A percentile compares a stretch with the other conserved stretches of the same genome.
These are phyloP conservation scores for Gyromitra esculenta DNA, from an alignment of 2,329 filamentous ascomycete species.

Conservation along the genomic window DNA sequence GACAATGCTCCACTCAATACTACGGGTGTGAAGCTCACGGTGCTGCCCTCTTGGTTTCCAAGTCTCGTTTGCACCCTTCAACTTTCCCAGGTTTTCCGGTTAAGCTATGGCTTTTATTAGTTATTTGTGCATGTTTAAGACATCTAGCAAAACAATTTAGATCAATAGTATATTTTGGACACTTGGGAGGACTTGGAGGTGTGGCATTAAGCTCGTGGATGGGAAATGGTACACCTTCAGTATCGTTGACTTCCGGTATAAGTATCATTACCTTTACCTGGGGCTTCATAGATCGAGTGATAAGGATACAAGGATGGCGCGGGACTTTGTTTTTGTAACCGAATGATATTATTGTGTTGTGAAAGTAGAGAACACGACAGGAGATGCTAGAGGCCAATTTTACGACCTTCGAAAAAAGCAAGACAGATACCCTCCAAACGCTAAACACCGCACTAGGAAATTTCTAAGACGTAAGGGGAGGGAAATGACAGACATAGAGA, in stretches of 20 bases:
- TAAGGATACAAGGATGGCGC: not conserved
- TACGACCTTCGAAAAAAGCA: not conserved
- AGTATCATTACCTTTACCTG: not conserved
- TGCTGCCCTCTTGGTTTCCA: too few species aligned
- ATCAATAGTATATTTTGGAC: too few species aligned
- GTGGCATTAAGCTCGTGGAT: too few species aligned
- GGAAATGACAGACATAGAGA: not conserved
- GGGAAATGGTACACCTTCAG: too few species aligned
- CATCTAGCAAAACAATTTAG: too few species aligned
- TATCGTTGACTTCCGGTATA: not conserved
- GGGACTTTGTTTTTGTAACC: not conserved
- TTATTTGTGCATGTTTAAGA: too few species aligned
- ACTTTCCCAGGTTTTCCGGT: too few species aligned
- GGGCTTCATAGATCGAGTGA: not conserved
- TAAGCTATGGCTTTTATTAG: too few species aligned
- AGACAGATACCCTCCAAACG: slow-evolving; percentile 9
- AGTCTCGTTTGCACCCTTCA: too few species aligned
- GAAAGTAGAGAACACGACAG: not conserved
- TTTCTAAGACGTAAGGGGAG: not conserved
- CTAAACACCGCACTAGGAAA: slow-evolving; percentile 11
- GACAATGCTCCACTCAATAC: too few species aligned
- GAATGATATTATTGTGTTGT: not conserved
- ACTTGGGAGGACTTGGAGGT: too few species aligned
- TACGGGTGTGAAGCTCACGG: too few species aligned
- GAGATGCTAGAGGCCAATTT: not conserved